Base-by-base conservation (phyloP, 2,329 filamentous ascomycete species). In the Fusarium sp. region DNA sequence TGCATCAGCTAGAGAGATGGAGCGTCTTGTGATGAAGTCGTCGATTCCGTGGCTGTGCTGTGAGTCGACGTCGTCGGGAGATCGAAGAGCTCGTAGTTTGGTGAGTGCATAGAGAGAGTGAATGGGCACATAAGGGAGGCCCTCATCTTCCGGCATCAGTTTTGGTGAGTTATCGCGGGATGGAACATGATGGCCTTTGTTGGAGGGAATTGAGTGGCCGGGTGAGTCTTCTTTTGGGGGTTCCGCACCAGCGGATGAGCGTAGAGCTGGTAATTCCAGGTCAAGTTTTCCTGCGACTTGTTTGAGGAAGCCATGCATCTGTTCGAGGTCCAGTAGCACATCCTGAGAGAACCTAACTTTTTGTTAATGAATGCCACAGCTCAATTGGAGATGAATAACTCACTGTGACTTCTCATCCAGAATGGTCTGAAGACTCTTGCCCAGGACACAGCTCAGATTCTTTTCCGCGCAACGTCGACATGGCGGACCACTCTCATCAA, bases 1-100 rank as follows among this genome's bases (percentile, higher is more conserved):
- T 0, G 84, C 84, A 60, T 85, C 83, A 3, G 79, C 76, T 2
- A 83, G 57, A 0, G 81, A 79, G 8, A 86, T 75, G 11, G 79
- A 65, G 0, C 84, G 84, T 2, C 71, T 70, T 3, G 77, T 70
- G 9, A 80, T 76, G 4, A 80, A 74, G 60, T 80, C 78, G 18
- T 74, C 64, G 16, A 70, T 59, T 13, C 58, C 64, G 4, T 54
- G 61, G 1, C 42, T 53, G 1, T 61, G 68, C 8, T 61, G 66
- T 14, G 60, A 61, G 20, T 68, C 33, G 16, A 65, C 55, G 6
- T 67, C 62, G 31, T 77, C 75, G 1, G 77, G 77, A 0, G 76
- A 78, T 10, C 77, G 70, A 5, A 78, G 65, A 7, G 77, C 77
- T 2, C 77, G 73, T 3, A 79, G 62, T 46, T 79, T 78, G 0